Evolutionary conservation across 2,329 filamentous ascomycete species (phyloP), one percentile per base, ranked within the genome.

Genomic region (Exophiala oligosperma): DNA sequence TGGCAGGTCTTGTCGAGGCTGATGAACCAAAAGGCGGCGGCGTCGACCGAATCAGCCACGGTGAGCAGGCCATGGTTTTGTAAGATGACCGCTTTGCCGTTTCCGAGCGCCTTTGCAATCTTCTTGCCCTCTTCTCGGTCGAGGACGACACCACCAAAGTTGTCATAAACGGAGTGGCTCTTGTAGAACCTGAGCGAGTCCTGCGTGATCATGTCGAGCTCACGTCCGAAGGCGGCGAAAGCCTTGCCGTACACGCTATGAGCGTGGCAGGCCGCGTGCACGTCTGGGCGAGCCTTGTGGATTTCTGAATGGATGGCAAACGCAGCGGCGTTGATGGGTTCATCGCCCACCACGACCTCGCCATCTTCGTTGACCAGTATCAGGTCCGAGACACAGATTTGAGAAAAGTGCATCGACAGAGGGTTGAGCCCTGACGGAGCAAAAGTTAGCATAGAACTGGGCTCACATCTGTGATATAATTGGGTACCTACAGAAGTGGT

Each of bases 11-110:
- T 68, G 37, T 76, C 74, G n/a, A 76, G 66, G 56, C 73, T 74
- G 49, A 79, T 74, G 67, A 84, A 84, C 80, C 81, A 84, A 62
- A 78, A 82, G 2, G 83, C 76, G 2, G 78, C 74, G 54, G 75
- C 75, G 64, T 84, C 82, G 53, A 85, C 73, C 1, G 74, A 76
- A 26, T 71, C 62, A 7, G 79, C 82, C 23, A 75, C 76, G 1
- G 82, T 83, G 57, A 84, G 68, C 21, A 84, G 68, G 0, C 82
- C 82, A 66, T 84, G 81, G 65, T 83, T 84, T 62, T 77, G 75
- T n/a, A 84, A 69, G 12, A 84, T 71, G 3, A 76, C 80, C 0
- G 80, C 81, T 66, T 84, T 84, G 53, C 75, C 77, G 17, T 64
- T 60, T 1, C 81, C 81, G 4, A 84, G 71, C 0, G 75, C 72